A percentile compares a stretch with the other conserved stretches of the same genome.
Conservation (phyloP, 306 rosid genomes). For the Clitoria ternatea region DNA sequence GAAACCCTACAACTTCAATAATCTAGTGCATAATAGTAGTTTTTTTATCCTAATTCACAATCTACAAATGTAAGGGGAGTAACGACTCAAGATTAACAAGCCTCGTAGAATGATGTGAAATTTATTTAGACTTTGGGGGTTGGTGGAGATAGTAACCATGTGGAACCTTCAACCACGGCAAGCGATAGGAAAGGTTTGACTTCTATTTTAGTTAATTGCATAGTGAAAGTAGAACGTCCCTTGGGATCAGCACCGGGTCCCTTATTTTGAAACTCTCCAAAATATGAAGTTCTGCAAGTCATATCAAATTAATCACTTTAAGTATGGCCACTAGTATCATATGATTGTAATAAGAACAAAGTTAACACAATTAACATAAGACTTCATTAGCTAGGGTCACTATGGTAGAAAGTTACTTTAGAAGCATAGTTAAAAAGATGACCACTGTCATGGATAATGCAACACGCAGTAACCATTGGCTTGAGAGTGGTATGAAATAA, state of each 20-base stretch:
- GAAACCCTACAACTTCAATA: too few relatives aligned
- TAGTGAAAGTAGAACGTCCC: constrained; percentile 6
- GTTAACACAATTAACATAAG: neutral
- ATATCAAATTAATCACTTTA: neutral
- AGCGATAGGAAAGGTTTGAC: constrained; percentile 39
- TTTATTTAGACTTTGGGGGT: constrained; percentile 12
- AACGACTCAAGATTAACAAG: too few relatives aligned
- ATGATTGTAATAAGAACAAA: too few relatives aligned
- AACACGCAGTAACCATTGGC: neutral
- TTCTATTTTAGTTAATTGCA: constrained; percentile 12
- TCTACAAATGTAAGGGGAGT: too few relatives aligned
- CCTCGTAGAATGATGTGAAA: too few relatives aligned
- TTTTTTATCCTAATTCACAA: too few relatives aligned
- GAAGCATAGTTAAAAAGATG: neutral
- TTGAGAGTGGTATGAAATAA: too few relatives aligned
- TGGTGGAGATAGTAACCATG: constrained; percentile 63
- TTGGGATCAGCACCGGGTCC: constrained; percentile 24
- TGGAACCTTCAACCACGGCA: constrained; percentile 36
- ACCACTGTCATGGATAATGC: neutral
- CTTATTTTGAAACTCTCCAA: constrained; percentile 37
- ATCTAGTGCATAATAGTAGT: too few relatives aligned
- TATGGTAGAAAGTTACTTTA: neutral
- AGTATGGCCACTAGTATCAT: too few relatives aligned
- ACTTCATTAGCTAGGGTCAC: neutral
- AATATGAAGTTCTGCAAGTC: constrained; percentile 28